Conservation (phyloP, 2,329 filamentous ascomycete genomes). For the Calonectria hawksworthii region DNA sequence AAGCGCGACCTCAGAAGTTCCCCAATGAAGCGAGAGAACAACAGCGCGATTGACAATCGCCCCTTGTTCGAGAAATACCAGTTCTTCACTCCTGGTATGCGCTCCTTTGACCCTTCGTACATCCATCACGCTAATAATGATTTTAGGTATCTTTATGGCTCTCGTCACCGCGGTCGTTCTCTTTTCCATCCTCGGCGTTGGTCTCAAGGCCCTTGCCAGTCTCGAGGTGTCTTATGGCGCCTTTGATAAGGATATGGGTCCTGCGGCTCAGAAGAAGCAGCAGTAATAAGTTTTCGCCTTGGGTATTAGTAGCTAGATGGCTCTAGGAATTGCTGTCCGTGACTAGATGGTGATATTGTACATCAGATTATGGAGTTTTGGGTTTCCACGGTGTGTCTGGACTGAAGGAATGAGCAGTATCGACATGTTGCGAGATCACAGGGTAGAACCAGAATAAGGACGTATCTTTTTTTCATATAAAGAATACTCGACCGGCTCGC, state of each 20-base stretch:
- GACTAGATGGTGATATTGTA: constrained; percentile 39
- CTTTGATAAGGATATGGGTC: constrained; percentile 96
- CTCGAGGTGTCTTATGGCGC: constrained; percentile 93
- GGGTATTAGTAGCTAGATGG: constrained; percentile 8
- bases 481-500: background rate
- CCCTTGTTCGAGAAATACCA: constrained; percentile 93
- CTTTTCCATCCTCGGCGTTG: constrained; percentile 83
- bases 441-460: constrained; percentile 38
- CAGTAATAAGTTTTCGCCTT: constrained; percentile 43
- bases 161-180: constrained; percentile 79
- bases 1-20: constrained; percentile 69
- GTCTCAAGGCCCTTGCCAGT: constrained; percentile 81
- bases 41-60: constrained; percentile 58
- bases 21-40: constrained; percentile 52
- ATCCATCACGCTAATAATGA: constrained; percentile 18
- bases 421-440: constrained; percentile 37
- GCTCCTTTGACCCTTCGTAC: too few species aligned
- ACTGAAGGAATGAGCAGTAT: constrained; percentile 39
- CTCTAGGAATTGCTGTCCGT: constrained; percentile 27
- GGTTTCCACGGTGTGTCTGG: constrained; percentile 45
- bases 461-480: constrained; percentile 23
- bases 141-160: constrained; percentile 88
- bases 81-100: constrained; percentile 87
- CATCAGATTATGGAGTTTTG: constrained; percentile 49
- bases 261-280: constrained; percentile 86